Base-by-base conservation (phyloP, 2,329 filamentous ascomycete species). In the Colletotrichum endophyticum region DNA sequence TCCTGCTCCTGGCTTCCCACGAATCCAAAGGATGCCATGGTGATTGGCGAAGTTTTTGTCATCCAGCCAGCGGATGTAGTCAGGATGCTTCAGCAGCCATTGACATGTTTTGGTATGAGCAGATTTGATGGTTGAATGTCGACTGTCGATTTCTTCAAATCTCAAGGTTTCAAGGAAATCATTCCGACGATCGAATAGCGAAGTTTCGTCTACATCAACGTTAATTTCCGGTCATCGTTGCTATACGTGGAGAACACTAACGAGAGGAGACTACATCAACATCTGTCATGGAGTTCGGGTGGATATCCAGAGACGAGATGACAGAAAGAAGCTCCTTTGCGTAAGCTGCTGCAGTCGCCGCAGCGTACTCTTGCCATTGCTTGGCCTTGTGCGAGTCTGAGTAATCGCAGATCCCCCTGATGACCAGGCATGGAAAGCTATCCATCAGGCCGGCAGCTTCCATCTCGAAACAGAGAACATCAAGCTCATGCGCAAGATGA, bases 351-450 rank as follows among this genome's bases (percentile, higher is more conserved):
- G 80, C 84, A 6, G 76, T 81, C 5, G 75, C 80, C 5, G 81
- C 84, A 0, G 85, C 85, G 70, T 85, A 86, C 0, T 32, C 22
- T 25, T 85, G 82, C 85, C 84, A 86, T 4, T 27, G 25, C 9
- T 87, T 82, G 57, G 80, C 81, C 73, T 86, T 87, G 71, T 86
- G 84, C 0, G 79, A 80, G 66, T 87, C 85, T 3, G 84, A 79
- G 66, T 86, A 87, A 53, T 85, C 82, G 32, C 82, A 87, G 1
- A 86, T 83, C 0, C 84, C 85, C 5, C 84, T 80, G 12, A 87
- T 82, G 0, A 84, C 79, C 0, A 86, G 36, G n/a, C 82, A 86
- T 0, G 82, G 82, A 4, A 84, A 79, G 0, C 76, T 72, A 5
- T 79, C 73, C 72, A 76, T 79, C 1, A 83, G 22, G 0, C 81